Evolutionary conservation across 2,329 filamentous ascomycete genomes (phyloP).

Genomic region (Fusarium mexicanum): DNA sequence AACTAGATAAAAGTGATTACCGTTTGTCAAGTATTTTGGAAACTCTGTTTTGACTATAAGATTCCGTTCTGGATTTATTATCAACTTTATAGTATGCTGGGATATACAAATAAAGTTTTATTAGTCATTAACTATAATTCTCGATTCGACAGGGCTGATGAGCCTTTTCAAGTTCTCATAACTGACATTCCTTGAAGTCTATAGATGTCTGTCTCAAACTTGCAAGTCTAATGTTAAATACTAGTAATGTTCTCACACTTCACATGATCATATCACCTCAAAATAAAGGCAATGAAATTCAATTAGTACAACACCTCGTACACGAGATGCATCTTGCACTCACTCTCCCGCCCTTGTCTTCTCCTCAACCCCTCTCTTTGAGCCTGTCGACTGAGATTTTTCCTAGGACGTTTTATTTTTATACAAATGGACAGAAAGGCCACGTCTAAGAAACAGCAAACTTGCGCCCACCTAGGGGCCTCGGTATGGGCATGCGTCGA

Average conservation of each 20-base stretch:
- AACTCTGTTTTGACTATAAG: not conserved
- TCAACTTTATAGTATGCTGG: not conserved
- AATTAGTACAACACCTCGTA: conserved; percentile 39
- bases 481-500: conserved; percentile 16
- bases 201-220: not conserved
- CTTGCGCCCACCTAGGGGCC: conserved; percentile 39
- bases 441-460: conserved; percentile 50
- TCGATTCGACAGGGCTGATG: not conserved
- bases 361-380: conserved; percentile 12
- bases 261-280: not conserved
- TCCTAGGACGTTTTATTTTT: conserved; percentile 50
- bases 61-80: too few species aligned
- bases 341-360: conserved; percentile 20
- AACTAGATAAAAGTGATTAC: not conserved
- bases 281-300: conserved; percentile 28
- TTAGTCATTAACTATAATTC: not conserved
- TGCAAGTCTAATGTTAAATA: not conserved
- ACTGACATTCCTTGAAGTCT: too few species aligned
- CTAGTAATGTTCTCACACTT: not conserved
- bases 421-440: conserved; percentile 49
- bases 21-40: not conserved
- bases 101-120: too few species aligned
- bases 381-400: conserved; percentile 39
- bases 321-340: conserved; percentile 25
- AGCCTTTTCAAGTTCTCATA: not conserved